Conservation (phyloP, 2,329 filamentous ascomycete genomes). For the Myriosclerotinia scirpicola region DNA sequence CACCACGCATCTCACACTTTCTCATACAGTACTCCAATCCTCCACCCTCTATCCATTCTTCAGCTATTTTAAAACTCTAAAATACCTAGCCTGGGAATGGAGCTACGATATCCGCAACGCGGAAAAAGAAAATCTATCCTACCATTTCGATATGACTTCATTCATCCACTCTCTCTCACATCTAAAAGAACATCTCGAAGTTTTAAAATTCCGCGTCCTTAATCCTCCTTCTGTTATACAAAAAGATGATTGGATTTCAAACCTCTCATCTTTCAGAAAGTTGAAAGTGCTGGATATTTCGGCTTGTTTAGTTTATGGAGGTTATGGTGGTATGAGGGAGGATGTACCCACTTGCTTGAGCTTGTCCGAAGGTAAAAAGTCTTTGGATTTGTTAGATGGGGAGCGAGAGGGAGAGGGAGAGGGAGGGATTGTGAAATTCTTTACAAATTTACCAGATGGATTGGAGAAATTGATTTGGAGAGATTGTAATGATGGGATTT, state of each 20-base stretch:
- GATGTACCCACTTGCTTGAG: not conserved
- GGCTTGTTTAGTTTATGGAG: not conserved
- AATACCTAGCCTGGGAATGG: conserved; percentile 10
- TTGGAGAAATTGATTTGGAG: not conserved
- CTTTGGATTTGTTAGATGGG: not conserved
- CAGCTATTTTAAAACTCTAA: conserved; percentile 2
- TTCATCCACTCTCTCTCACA: not conserved
- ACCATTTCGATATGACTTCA: not conserved
- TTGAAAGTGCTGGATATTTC: not conserved
- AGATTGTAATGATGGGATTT: not conserved
- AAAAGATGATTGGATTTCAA: not conserved
- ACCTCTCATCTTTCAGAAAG: not conserved
- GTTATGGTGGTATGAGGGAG: not conserved
- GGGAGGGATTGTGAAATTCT: not conserved
- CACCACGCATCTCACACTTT: conserved; percentile 6
- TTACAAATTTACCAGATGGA: not conserved
- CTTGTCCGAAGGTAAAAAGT: not conserved
- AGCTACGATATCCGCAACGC: not conserved
- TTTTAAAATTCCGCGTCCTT: not conserved
- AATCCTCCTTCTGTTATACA: not conserved
- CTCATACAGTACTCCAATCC: conserved; percentile 1
- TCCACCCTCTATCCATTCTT: not conserved
- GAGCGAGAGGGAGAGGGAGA: too few species aligned
- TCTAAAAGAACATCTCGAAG: not conserved
- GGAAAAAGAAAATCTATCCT: not conserved